Conservation (phyloP, 2,329 filamentous ascomycete genomes). For the Colletotrichum euphorbiae region DNA sequence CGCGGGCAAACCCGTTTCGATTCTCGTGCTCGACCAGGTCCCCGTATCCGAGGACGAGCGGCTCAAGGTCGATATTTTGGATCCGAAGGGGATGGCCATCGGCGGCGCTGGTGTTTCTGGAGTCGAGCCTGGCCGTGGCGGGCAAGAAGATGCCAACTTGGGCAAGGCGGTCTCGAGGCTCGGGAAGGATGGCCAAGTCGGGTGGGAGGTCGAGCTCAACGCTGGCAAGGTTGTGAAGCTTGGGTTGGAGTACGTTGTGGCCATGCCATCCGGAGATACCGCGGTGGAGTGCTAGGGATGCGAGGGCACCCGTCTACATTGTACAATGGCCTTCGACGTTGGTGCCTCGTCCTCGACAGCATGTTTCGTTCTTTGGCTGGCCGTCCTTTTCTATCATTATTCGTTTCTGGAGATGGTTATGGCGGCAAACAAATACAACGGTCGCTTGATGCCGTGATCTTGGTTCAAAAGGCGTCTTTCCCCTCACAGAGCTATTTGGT, state of each 20-base stretch:
- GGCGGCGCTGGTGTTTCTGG: conserved; percentile 53
- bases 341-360: no score
- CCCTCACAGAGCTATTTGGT: not conserved
- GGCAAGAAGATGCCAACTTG: conserved; percentile 57
- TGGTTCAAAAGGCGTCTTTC: not conserved
- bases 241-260: conserved; percentile 70
- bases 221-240: conserved; percentile 68
- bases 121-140: conserved; percentile 48
- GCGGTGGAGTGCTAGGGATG: conserved; percentile 46
- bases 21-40: conserved; percentile 70
- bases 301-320: not conserved
- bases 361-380: no score
- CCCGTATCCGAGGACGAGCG: conserved; percentile 72
- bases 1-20: conserved; percentile 52
- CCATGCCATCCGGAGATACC: conserved; percentile 63
- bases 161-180: conserved; percentile 65
- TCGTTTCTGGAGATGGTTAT: no score
- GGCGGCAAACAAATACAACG: no score
- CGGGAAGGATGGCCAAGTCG: conserved; percentile 68
- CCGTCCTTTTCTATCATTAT: no score
- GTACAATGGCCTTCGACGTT: no score
- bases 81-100: conserved; percentile 59
- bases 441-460: no score
- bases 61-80: conserved; percentile 62
- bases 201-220: conserved; percentile 69